Conservation (phyloP, 1,284 basidiomycete genomes). For the Malassezia caprae region DNA sequence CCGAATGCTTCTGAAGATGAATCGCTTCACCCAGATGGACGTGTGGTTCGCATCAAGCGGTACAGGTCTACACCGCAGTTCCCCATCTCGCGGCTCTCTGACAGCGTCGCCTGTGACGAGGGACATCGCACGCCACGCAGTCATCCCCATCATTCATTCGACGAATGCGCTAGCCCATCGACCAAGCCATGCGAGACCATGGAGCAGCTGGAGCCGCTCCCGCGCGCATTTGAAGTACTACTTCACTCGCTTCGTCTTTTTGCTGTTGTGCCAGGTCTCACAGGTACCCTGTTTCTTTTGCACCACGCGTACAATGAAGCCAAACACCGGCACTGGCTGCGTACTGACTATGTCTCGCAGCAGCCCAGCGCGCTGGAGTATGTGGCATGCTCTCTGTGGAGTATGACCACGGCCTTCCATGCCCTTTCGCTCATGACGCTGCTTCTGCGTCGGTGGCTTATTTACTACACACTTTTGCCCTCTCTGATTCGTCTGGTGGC, state of each 20-base stretch:
- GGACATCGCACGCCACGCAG: background rate
- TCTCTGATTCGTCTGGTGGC: conserved; percentile 72
- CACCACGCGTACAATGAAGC: conserved; percentile 23
- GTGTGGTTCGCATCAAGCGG: background rate
- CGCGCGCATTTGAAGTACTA: conserved; percentile 26
- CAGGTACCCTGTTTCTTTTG: conserved; percentile 40
- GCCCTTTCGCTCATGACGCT: conserved; percentile 68
- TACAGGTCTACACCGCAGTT: background rate
- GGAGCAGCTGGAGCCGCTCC: conserved; percentile 22
- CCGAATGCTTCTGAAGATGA: background rate
- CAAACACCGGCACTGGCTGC: conserved; percentile 17
- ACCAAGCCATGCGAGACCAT: background rate
- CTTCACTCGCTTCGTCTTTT: conserved; percentile 40
- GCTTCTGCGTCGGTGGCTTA: conserved; percentile 65
- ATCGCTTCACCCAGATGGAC: background rate
- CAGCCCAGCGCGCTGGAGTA: conserved; percentile 18
- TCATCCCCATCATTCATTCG: background rate
- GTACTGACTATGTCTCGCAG: conserved; percentile 16
- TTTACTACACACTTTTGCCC: conserved; percentile 68
- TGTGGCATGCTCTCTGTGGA: conserved; percentile 34
- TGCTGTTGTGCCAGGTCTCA: conserved; percentile 39
- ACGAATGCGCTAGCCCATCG: background rate
- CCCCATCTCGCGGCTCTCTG: background rate
- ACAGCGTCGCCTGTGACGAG: background rate
- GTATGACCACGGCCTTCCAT: conserved; percentile 66